Evolutionary conservation across 352 stramenopile species (phyloP).

Genomic region (Saprolegnia diclina): DNA sequence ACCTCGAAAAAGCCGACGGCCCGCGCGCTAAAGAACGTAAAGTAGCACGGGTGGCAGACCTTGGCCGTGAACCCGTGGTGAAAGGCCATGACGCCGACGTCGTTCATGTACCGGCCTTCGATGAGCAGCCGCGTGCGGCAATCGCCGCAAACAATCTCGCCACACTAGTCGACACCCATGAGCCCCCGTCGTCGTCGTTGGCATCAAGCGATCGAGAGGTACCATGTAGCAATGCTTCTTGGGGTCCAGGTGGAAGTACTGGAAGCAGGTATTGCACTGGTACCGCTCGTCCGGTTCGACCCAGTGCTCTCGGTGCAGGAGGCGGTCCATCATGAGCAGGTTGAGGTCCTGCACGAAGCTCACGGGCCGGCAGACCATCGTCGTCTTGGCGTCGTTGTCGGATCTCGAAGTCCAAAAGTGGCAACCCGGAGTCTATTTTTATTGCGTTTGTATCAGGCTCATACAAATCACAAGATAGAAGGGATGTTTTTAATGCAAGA

Average conservation of each 20-base stretch:
- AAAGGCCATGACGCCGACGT: not conserved
- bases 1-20: constrained; percentile 6
- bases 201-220: not conserved
- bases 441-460: not conserved
- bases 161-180: not conserved
- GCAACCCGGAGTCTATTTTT: not conserved
- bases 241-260: constrained; percentile 23
- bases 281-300: constrained; percentile 1
- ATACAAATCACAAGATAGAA: not conserved
- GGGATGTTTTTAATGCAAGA: not conserved
- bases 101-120: not conserved
- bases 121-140: constrained; percentile 3
- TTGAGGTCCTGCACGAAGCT: constrained; percentile 18
- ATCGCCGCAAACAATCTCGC: constrained; percentile 16
- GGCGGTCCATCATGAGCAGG: constrained; percentile 20
- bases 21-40: constrained; percentile 3
- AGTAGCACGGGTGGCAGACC: constrained; percentile 14
- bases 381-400: not conserved
- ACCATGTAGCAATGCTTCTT: constrained; percentile 22
- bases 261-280: constrained; percentile 17
- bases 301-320: constrained; percentile 20
- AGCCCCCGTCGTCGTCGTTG: not conserved
- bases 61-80: not conserved
- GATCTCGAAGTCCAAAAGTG: not conserved
- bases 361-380: not conserved